Percentiles rank a stretch among this genome's conserved stretches.
These are phyloP conservation scores for Thozetella sp. DNA, from an alignment of 495 filamentous ascomycete species.

Conservation along the genomic window DNA sequence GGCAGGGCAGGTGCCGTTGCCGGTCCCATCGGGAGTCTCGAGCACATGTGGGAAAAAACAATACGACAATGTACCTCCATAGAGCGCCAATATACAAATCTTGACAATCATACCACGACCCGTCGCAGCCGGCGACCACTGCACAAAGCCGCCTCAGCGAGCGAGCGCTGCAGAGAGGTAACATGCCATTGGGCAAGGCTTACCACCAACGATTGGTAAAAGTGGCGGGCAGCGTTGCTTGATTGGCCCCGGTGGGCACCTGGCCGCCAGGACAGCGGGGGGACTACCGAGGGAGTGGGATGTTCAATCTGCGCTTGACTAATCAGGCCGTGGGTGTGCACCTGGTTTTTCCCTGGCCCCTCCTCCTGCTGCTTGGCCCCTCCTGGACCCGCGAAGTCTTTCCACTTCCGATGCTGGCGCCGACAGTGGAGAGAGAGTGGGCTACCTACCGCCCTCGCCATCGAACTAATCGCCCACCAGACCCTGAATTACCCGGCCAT, in stretches of 20 bases:
- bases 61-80: too few relatives aligned
- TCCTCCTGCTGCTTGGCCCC: too few relatives aligned
- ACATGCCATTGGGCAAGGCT: neutral
- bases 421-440: constrained; percentile 2
- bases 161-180: neutral
- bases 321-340: constrained; percentile 14
- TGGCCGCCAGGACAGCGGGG: neutral
- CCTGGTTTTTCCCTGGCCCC: constrained; percentile 7
- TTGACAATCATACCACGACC: too few relatives aligned
- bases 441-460: neutral
- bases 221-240: neutral
- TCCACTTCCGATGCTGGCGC: neutral
- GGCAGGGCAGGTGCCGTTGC: too few relatives aligned
- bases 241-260: neutral
- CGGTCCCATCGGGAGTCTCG: too few relatives aligned
- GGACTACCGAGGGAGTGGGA: constrained; percentile 26
- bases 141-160: too few relatives aligned
- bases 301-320: constrained; percentile 16
- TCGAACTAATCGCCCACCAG: neutral
- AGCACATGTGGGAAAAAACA: too few relatives aligned
- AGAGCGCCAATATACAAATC: too few relatives aligned
- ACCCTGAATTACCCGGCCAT: neutral
- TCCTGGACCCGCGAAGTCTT: too few relatives aligned
- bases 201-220: neutral
- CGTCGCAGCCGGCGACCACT: too few relatives aligned